phyloP scores from a whole-genome alignment of 2,329 filamentous ascomycete species.

The Claviceps quebecensis region DNA sequence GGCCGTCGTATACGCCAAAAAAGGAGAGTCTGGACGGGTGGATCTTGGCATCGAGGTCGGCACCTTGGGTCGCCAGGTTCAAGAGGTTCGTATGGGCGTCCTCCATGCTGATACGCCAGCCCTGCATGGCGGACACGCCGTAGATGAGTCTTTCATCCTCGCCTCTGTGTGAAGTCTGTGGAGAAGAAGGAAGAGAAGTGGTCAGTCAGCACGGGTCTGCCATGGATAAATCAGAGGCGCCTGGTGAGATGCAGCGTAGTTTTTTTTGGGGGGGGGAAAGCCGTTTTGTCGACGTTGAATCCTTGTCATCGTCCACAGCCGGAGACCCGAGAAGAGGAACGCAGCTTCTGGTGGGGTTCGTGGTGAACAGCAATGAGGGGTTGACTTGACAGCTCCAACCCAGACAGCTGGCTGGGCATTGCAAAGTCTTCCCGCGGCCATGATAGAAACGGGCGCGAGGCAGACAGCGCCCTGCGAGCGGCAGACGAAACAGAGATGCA shows the following conservation, averaged over 20 bases:
- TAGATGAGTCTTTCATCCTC: constrained; percentile 88
- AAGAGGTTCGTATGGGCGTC: constrained; percentile 85
- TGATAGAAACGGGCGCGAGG: neutral
- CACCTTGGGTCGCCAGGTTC: constrained; percentile 52
- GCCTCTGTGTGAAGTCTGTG: constrained; percentile 72
- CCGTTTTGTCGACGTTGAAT: too few species aligned
- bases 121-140: constrained; percentile 97
- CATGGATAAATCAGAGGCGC: neutral
- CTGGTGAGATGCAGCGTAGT: neutral
- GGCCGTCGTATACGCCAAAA: constrained; percentile 96
- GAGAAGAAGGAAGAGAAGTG: neutral
- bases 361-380: constrained; percentile 1
- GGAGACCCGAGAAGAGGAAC: neutral
- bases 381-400: neutral
- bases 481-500: neutral
- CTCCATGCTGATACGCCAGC: constrained; percentile 99
- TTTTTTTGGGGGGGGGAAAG: neutral
- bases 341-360: constrained; percentile 1
- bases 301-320: neutral
- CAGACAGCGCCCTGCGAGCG: neutral
- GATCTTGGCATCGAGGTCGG: constrained; percentile 41
- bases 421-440: neutral
- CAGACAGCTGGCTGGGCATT: neutral
- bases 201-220: constrained; percentile 15
- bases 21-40: constrained; percentile 70